Conservation (phyloP, 2,329 filamentous ascomycete species). For the Arthrobotrys pseudoclavata region DNA sequence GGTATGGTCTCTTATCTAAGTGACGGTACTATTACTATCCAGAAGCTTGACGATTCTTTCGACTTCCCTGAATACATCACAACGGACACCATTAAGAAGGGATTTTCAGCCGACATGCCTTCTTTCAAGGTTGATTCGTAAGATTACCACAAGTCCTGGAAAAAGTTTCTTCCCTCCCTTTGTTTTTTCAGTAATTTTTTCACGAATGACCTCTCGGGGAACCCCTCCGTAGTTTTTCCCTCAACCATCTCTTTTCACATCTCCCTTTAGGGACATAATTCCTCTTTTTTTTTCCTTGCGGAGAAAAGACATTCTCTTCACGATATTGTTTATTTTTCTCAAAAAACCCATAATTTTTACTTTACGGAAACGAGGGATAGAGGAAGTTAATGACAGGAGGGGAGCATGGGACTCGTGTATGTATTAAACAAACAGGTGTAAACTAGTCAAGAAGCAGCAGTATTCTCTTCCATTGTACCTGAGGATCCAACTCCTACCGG, state of each 20-base stretch:
- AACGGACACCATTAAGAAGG: constrained; percentile 48
- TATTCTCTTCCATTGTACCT: constrained; percentile 30
- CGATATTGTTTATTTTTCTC: constrained; percentile 57
- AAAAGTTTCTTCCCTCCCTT: constrained; percentile 43
- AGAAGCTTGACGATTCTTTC: constrained; percentile 68
- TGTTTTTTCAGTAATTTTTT: constrained; percentile 46
- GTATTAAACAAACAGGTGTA: constrained; percentile 47
- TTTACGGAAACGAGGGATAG: constrained; percentile 36
- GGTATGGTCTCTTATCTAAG: constrained; percentile 75
- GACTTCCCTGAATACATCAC: constrained; percentile 61
- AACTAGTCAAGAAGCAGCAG: constrained; percentile 41
- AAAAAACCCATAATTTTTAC: constrained; percentile 45
- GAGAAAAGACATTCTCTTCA: constrained; percentile 58
- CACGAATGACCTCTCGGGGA: constrained; percentile 44
- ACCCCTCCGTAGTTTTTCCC: constrained; percentile 20
- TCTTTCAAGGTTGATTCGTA: constrained; percentile 51
- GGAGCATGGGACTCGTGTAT: constrained; percentile 27
- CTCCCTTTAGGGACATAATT: constrained; percentile 22
- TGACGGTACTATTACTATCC: constrained; percentile 72
- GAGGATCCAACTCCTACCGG: not conserved
- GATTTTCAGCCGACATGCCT: constrained; percentile 26
- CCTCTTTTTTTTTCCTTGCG: constrained; percentile 34
- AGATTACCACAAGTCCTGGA: constrained; percentile 21
- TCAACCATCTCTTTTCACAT: constrained; percentile 16
- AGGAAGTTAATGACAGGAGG: constrained; percentile 28